Conservation (phyloP, 805 yeast species). For the Middelhovenomyces tepae region DNA sequence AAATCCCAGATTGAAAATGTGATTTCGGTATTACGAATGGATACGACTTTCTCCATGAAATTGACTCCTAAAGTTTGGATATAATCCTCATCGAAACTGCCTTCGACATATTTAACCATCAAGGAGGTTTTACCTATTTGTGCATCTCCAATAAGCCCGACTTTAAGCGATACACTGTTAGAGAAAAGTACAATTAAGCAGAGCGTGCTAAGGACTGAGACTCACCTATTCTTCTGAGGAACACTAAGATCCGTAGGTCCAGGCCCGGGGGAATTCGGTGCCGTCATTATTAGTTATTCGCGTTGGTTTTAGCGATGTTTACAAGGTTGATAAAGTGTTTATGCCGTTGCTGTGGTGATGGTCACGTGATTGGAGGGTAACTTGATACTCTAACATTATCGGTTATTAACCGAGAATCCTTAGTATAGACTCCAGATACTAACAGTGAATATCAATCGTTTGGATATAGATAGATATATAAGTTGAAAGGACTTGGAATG, state of each 20-base stretch:
- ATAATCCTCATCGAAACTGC: constrained; percentile 82
- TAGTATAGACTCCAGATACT: no score
- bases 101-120: constrained; percentile 97
- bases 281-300: no score
- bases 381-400: neutral
- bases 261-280: no score
- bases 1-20: constrained; percentile 91
- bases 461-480: no score
- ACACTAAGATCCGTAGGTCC: constrained; percentile 22
- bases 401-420: neutral
- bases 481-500: no score
- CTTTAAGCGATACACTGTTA: constrained; percentile 44
- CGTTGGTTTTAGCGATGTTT: no score
- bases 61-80: constrained; percentile 94
- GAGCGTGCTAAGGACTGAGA: neutral
- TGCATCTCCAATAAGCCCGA: constrained; percentile 91
- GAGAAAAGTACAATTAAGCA: neutral
- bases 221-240: constrained; percentile 17
- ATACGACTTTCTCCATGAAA: constrained; percentile 83
- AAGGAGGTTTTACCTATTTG: constrained; percentile 93
- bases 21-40: constrained; percentile 76
- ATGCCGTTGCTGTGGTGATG: no score
- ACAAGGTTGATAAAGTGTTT: no score
- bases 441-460: no score
- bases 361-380: neutral